These are phyloP conservation scores for Fremontodendron californicum DNA, from an alignment of 345 rosid species.

Conservation along the genomic window DNA sequence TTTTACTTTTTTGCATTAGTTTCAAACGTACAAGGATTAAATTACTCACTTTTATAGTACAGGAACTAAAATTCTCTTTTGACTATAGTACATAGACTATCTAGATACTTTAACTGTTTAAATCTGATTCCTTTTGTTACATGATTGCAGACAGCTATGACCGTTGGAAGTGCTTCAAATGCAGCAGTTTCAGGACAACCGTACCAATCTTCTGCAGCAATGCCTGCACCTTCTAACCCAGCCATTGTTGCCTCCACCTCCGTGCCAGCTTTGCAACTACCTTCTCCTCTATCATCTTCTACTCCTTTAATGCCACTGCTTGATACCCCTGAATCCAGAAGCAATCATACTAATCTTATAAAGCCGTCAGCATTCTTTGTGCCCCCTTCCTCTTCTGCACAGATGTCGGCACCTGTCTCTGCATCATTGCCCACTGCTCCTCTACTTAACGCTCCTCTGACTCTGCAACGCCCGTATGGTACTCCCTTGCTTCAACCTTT, in stretches of 20 bases:
- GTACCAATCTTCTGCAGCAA: slow-evolving; percentile 42
- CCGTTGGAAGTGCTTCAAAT: slow-evolving; percentile 45
- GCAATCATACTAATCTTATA: slow-evolving; percentile 54
- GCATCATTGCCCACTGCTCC: slow-evolving; percentile 48
- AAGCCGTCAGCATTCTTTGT: slow-evolving; percentile 68
- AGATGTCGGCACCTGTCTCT: slow-evolving; percentile 28
- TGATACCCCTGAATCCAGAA: slow-evolving; percentile 43
- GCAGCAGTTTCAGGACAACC: slow-evolving; percentile 40
- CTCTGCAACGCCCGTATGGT: slow-evolving; percentile 60
- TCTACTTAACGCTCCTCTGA: slow-evolving; percentile 48
- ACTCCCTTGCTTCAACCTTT: slow-evolving; percentile 90
- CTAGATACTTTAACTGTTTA: too few relatives aligned
- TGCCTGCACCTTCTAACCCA: slow-evolving; percentile 43
- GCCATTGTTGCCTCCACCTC: slow-evolving; percentile 31
- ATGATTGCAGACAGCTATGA: slow-evolving; percentile 61
- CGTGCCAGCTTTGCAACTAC: slow-evolving; percentile 44
- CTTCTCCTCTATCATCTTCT: slow-evolving; percentile 46
- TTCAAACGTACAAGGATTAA: too few relatives aligned
- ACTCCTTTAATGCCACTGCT: slow-evolving; percentile 43
- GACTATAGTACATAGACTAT: too few relatives aligned
- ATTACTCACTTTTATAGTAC: too few relatives aligned
- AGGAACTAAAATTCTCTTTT: too few relatives aligned
- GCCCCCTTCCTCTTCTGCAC: slow-evolving; percentile 41
- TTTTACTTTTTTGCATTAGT: too few relatives aligned
- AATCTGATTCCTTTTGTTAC: slow-evolving; percentile 12